Percentiles rank a stretch among this genome's conserved stretches.
phyloP scores from a whole-genome alignment of 495 filamentous ascomycete genomes.

The Pyronema domesticum region DNA sequence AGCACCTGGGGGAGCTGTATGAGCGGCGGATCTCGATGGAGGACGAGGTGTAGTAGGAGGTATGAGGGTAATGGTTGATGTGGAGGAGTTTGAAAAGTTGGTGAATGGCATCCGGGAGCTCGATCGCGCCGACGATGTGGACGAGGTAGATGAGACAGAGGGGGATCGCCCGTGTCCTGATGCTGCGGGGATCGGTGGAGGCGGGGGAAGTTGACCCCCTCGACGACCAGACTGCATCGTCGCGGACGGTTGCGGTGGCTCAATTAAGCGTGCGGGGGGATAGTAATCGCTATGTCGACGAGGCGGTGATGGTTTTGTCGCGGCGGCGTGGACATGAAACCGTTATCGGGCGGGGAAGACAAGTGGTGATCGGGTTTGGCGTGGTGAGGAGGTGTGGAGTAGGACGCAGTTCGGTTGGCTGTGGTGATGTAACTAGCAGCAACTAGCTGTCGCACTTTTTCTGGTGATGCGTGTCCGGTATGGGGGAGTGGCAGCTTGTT shows the following conservation, averaged over 20 bases:
- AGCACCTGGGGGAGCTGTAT: neutral
- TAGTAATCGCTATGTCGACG: too few species aligned
- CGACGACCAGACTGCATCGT: conserved; percentile 4
- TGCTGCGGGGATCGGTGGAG: neutral
- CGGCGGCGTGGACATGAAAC: neutral
- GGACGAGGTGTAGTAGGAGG: conserved; percentile 1
- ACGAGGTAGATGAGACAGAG: conserved; percentile 20
- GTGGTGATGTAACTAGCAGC: neutral
- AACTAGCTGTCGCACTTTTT: neutral
- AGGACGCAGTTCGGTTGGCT: conserved; percentile 3
- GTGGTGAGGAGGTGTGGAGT: neutral
- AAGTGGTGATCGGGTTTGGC: neutral
- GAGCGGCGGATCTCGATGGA: neutral
- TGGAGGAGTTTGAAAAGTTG: conserved; percentile 6
- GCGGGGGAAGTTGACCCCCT: neutral
- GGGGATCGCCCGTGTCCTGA: conserved; percentile 18
- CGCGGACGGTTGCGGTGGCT: neutral
- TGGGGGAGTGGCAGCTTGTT: too few species aligned
- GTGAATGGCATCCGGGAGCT: conserved; percentile 10
- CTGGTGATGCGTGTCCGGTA: neutral
- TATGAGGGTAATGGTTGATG: conserved; percentile 21
- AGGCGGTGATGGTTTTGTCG: too few species aligned
- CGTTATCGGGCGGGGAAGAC: neutral
- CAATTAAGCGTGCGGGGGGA: too few species aligned
- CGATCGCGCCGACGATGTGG: conserved; percentile 14